Percentiles rank a stretch among this genome's conserved stretches.
These are phyloP conservation scores for Arthroderma sp. DNA, from an alignment of 2,329 filamentous ascomycete species.

Conservation along the genomic window DNA sequence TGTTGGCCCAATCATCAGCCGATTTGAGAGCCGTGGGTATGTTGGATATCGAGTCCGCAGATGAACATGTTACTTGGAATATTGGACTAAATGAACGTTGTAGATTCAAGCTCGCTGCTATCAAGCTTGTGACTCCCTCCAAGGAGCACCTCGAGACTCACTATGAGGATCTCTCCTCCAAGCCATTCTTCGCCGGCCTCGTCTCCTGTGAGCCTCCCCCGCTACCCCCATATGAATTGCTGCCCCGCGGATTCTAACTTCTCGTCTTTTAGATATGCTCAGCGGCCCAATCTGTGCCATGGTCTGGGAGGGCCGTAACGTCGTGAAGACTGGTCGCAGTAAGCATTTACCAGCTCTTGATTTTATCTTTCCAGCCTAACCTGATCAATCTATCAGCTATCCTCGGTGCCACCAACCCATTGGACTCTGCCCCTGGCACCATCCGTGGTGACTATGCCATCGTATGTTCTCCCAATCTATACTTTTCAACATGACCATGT, in stretches of 20 bases:
- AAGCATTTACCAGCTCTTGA: conserved; percentile 26
- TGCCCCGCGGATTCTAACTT: not conserved
- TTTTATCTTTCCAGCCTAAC: conserved; percentile 5
- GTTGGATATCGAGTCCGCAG: conserved; percentile 18
- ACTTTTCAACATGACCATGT: conserved; percentile 2
- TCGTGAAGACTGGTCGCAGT: conserved; percentile 95
- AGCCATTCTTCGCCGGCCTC: conserved; percentile 95
- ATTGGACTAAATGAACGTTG: conserved; percentile 8
- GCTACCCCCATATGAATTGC: not conserved
- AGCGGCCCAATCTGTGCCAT: conserved; percentile 96
- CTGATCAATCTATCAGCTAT: conserved; percentile 43
- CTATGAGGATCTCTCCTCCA: conserved; percentile 82
- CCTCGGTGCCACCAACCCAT: conserved; percentile 97
- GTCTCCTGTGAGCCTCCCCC: conserved; percentile 59
- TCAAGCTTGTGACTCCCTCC: conserved; percentile 83
- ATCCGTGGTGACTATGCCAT: conserved; percentile 92
- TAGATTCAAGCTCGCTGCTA: conserved; percentile 94
- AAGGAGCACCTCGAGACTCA: conserved; percentile 97
- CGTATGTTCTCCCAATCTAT: conserved; percentile 27
- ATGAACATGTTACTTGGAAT: too few relatives aligned
- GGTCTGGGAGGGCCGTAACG: conserved; percentile 99
- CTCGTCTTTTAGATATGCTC: conserved; percentile 61
- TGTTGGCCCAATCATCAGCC: conserved; percentile 90
- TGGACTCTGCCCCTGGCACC: conserved; percentile 86
- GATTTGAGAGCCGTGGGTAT: conserved; percentile 93